These are phyloP conservation scores for Globisporangium okanoganense DNA, from an alignment of 352 stramenopile species.

Conservation along the genomic window DNA sequence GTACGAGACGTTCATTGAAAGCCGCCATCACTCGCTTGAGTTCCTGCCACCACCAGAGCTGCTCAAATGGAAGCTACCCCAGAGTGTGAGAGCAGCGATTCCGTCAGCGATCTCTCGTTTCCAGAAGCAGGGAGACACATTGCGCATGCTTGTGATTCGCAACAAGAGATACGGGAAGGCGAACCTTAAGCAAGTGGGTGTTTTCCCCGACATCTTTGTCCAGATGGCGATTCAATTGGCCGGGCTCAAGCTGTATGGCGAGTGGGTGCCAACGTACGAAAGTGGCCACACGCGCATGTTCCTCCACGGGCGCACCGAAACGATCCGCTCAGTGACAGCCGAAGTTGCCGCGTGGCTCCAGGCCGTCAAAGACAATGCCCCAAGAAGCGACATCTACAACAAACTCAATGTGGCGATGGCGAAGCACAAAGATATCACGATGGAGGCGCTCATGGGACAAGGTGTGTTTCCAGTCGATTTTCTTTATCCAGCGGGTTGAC, in stretches of 20 bases:
- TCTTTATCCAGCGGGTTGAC: background rate
- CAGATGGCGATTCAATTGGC: constrained; percentile 94
- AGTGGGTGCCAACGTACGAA: constrained; percentile 93
- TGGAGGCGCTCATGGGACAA: constrained; percentile 57
- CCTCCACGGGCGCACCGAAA: constrained; percentile 90
- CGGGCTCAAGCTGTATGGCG: constrained; percentile 84
- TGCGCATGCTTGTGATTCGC: constrained; percentile 80
- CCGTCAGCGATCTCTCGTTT: constrained; percentile 55
- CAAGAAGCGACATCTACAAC: constrained; percentile 30
- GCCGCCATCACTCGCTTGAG: constrained; percentile 39
- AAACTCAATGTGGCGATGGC: constrained; percentile 77
- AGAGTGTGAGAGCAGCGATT: constrained; percentile 33
- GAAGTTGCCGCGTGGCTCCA: constrained; percentile 83
- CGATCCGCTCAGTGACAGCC: constrained; percentile 69
- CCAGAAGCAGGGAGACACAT: constrained; percentile 50
- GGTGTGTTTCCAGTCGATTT: constrained; percentile 14
- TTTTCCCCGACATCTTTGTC: constrained; percentile 92
- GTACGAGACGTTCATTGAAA: constrained; percentile 66
- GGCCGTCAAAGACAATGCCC: constrained; percentile 37
- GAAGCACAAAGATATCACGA: constrained; percentile 86
- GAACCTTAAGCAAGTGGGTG: constrained; percentile 66
- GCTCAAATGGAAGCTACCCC: constrained; percentile 50
- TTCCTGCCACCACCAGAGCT: constrained; percentile 59
- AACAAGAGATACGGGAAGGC: constrained; percentile 83
- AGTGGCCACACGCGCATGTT: constrained; percentile 93